A percentile compares a stretch with the other conserved stretches of the same genome.
These are phyloP conservation scores for Camelina hispida DNA, from an alignment of 345 rosid species.

Conservation along the genomic window DNA sequence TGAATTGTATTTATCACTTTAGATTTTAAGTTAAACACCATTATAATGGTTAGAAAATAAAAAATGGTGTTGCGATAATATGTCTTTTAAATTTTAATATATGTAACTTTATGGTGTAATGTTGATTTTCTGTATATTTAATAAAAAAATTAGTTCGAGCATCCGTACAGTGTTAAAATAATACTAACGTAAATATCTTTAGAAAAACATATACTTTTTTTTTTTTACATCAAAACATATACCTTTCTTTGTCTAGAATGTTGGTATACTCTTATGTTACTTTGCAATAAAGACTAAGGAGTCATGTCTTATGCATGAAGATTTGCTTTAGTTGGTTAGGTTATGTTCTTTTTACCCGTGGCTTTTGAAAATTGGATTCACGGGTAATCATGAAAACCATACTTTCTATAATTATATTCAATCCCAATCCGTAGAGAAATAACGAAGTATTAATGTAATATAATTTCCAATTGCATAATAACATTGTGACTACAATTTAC, in stretches of 20 bases:
- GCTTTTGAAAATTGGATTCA: constrained; percentile 35
- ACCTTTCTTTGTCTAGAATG: constrained; percentile 42
- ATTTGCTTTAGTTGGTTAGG: constrained; percentile 43
- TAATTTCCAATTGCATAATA: neutral
- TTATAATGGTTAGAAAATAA: neutral
- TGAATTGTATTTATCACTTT: neutral
- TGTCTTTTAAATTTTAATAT: neutral
- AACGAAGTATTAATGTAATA: neutral
- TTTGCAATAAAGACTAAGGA: constrained; percentile 41
- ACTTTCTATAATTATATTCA: neutral
- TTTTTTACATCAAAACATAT: constrained; percentile 15
- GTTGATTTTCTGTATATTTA: neutral
- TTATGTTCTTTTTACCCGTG: constrained; percentile 32
- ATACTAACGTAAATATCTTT: neutral
- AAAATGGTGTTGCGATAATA: neutral
- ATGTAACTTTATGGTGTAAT: neutral
- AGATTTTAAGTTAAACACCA: neutral
- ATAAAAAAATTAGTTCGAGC: neutral
- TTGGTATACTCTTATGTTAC: constrained; percentile 30
- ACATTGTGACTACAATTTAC: neutral
- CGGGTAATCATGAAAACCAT: constrained; percentile 45
- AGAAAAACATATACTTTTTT: constrained; percentile 37
- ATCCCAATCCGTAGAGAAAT: no score
- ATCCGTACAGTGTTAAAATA: neutral
- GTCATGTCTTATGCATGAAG: constrained; percentile 49